phyloP scores from a whole-genome alignment of 2,329 filamentous ascomycete species.

The Fusarium tjaetaba region DNA sequence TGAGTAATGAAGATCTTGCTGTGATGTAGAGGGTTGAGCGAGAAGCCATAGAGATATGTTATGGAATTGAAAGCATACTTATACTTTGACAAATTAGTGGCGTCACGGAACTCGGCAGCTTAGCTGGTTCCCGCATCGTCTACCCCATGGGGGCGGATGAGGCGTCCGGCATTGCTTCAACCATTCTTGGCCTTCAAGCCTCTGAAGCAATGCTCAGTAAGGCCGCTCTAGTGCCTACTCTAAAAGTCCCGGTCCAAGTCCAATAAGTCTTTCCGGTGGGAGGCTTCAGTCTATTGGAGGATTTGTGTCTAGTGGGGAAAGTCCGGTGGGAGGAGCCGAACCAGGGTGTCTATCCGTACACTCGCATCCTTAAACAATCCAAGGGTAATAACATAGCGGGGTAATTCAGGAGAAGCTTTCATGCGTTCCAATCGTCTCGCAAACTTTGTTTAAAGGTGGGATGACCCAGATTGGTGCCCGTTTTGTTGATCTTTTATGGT shows the following conservation, averaged over 20 bases:
- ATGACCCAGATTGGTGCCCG: background rate
- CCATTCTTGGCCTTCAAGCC: too few relatives aligned
- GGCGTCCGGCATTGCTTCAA: background rate
- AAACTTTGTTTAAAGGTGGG: background rate
- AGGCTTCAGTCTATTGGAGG: background rate
- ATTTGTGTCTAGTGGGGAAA: background rate
- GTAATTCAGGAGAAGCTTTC: background rate
- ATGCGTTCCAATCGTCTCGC: background rate
- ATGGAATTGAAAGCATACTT: background rate
- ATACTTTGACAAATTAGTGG: background rate
- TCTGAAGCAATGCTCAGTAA: background rate
- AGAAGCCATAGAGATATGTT: background rate
- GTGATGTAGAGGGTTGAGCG: accelerated
- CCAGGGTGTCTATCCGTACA: background rate
- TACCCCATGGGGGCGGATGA: background rate
- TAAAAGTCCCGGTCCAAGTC: background rate
- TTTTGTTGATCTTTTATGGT: too few relatives aligned
- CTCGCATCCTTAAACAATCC: too few relatives aligned
- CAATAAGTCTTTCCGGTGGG: background rate
- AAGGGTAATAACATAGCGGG: background rate
- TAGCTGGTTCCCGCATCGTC: background rate
- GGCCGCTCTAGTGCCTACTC: background rate
- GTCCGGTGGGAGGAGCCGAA: background rate
- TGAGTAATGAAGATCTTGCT: background rate
- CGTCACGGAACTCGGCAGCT: background rate